Base-by-base conservation (phyloP, 352 stramenopile species). In the Globisporangium mamillatum region DNA sequence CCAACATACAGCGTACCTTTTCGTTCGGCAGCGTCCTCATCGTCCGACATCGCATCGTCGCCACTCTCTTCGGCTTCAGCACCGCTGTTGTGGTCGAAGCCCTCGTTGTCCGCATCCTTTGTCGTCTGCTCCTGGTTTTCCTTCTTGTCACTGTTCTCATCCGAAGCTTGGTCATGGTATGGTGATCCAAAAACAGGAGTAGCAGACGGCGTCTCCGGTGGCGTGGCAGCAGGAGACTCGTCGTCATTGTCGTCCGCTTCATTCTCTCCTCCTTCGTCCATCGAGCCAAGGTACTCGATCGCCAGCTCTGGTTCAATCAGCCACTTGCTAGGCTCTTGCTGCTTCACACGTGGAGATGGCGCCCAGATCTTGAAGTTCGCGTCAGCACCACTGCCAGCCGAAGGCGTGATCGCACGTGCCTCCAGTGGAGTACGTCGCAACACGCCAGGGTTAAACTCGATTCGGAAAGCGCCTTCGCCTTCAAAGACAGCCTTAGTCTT, bases 401-500 rank as follows among this genome's bases (percentile, higher is more conserved):
- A 77, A 7, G 81, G 78, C 16, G 82, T 91, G 32, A 73, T 73
- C 1, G 70, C 75, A 62, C 75, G 73, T 3, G 81, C 66, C 29
- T 92, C 87, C 24, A 94, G 46, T 29, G 86, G 86, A 0, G 86
- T 96, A 57, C 87, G 87, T 22, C 88, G 85, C 55, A 94, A 44
- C 36, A 96, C 80, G 27, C 88, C 88, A 46, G 88, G 85, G 48
- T 90, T 86, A 61, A 94, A 96, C 68, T 92, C 81, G 10, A 96
- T 81, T n/a, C 88, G 88, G 67, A 91, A 96, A 0, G 88, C 86
- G 55, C 86, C 83, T 73, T 96, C 86, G 2, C 86, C 86, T 68
- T 96, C 87, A 61, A 90, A 94, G 52, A 94, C 85, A 3, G 77
- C 72, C 71, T 94, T 94, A 0, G 86, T 89, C 70, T 91, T 91